Evolutionary conservation across 2,329 filamentous ascomycete species (phyloP).

Genomic region (Cytospora leucostoma): DNA sequence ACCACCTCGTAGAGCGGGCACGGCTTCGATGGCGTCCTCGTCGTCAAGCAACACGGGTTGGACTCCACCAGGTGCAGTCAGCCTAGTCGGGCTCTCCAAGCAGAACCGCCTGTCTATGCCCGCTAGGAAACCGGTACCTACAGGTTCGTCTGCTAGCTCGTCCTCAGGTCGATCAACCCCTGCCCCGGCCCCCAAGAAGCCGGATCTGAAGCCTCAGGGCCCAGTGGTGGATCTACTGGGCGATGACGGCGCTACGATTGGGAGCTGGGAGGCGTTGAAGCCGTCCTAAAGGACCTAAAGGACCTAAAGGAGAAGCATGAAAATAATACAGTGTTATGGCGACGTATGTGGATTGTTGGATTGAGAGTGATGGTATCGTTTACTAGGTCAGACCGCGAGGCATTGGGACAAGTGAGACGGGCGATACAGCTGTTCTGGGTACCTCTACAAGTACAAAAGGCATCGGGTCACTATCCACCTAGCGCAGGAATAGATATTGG

Average conservation of each 20-base stretch:
- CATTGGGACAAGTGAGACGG: background rate
- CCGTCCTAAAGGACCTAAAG: too few species aligned
- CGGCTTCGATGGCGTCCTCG: slow-evolving; percentile 10
- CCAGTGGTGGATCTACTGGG: slow-evolving; percentile 50
- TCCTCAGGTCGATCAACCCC: slow-evolving; percentile 15
- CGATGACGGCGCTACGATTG: slow-evolving; percentile 49
- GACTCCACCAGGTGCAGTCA: slow-evolving; percentile 25
- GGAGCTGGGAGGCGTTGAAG: slow-evolving; percentile 58
- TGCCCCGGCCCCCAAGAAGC: slow-evolving; percentile 31
- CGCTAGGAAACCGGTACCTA: slow-evolving; percentile 25
- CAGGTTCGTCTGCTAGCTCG: background rate
- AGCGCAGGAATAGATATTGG: background rate
- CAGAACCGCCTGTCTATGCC: slow-evolving; percentile 30
- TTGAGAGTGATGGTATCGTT: background rate
- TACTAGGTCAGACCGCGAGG: background rate
- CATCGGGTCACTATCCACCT: background rate
- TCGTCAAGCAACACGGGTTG: slow-evolving; percentile 12
- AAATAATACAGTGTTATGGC: background rate
- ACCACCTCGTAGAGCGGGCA: slow-evolving; percentile 26
- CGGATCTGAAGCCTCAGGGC: slow-evolving; percentile 34
- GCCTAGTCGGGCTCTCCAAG: slow-evolving; percentile 23
- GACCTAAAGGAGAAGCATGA: too few species aligned
- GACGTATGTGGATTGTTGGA: too few species aligned
- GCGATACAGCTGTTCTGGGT: background rate
- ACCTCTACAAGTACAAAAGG: background rate